These are phyloP conservation scores for Ceratocystis cacaofunesta DNA, from an alignment of 2,329 filamentous ascomycete genomes.

Conservation along the genomic window DNA sequence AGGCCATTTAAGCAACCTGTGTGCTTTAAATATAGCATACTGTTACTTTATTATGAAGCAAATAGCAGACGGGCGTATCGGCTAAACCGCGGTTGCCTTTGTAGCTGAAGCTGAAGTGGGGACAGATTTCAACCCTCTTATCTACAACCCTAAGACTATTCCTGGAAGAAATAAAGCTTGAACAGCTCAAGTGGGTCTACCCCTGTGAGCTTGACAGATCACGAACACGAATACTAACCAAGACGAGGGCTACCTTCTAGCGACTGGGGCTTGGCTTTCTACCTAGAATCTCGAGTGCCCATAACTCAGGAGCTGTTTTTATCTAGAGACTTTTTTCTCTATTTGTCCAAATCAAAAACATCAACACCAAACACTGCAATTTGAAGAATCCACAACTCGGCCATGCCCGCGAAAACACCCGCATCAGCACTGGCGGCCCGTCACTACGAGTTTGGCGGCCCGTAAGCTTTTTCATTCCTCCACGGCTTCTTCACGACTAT, in stretches of 20 bases:
- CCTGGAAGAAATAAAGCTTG: neutral
- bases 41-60: neutral
- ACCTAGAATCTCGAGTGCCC: neutral
- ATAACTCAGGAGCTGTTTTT: too few relatives aligned
- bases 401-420: slow-evolving; percentile 18
- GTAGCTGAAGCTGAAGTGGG: too few relatives aligned
- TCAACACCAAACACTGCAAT: neutral
- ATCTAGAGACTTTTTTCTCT: neutral
- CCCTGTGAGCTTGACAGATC: neutral
- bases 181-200: neutral
- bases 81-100: neutral
- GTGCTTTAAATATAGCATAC: neutral
- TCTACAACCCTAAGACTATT: neutral
- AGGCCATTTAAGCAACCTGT: neutral
- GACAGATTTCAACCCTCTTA: neutral
- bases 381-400: neutral
- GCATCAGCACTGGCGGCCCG: slow-evolving; percentile 24
- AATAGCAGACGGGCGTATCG: neutral
- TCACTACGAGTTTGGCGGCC: slow-evolving; percentile 38
- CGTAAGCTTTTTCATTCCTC: slow-evolving; percentile 26
- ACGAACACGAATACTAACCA: slow-evolving; percentile 1
- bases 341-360: neutral
- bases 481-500: neutral
- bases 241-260: neutral
- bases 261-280: neutral